A percentile compares a stretch with the other conserved stretches of the same genome.
These are phyloP conservation scores for Hypoxylon intermedium DNA, from an alignment of 495 filamentous ascomycete genomes.

Conservation along the genomic window DNA sequence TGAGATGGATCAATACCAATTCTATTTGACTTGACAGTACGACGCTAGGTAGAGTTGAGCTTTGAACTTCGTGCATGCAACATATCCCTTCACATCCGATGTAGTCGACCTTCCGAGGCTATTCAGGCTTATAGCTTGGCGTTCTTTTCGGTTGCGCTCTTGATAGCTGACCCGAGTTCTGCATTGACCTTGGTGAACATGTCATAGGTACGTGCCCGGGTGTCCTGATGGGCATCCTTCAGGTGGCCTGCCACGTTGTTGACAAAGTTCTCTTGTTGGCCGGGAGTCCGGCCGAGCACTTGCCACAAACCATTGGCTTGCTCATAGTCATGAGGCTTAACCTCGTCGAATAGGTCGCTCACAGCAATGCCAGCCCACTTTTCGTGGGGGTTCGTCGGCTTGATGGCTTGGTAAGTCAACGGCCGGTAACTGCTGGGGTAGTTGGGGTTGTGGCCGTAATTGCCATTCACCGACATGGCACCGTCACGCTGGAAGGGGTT, in stretches of 20 bases:
- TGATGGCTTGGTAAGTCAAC: constrained; percentile 63
- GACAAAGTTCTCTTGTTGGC: constrained; percentile 73
- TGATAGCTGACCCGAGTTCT: constrained; percentile 51
- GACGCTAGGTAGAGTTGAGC: neutral
- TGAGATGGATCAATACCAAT: neutral
- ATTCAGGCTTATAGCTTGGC: constrained; percentile 36
- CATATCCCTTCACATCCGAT: constrained; percentile 1
- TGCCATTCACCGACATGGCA: constrained; percentile 69
- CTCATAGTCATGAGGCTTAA: constrained; percentile 68
- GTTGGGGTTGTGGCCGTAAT: constrained; percentile 74
- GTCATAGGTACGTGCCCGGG: constrained; percentile 65
- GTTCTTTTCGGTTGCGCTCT: constrained; percentile 59
- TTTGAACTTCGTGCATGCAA: constrained; percentile 25
- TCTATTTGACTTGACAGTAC: neutral
- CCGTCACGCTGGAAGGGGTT: constrained; percentile 82
- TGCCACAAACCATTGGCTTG: constrained; percentile 71
- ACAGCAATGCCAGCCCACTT: constrained; percentile 61
- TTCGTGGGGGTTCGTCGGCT: constrained; percentile 68
- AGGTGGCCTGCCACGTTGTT: constrained; percentile 68
- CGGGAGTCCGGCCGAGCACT: constrained; percentile 65
- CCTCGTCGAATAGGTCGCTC: constrained; percentile 43
- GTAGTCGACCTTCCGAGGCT: neutral
- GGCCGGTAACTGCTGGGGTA: constrained; percentile 71
- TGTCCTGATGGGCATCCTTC: constrained; percentile 47
- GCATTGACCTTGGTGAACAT: constrained; percentile 60